Percentiles rank a stretch among this genome's conserved stretches.
phyloP scores from a whole-genome alignment of 139 green algal genomes.

The Coelastrella sp. region DNA sequence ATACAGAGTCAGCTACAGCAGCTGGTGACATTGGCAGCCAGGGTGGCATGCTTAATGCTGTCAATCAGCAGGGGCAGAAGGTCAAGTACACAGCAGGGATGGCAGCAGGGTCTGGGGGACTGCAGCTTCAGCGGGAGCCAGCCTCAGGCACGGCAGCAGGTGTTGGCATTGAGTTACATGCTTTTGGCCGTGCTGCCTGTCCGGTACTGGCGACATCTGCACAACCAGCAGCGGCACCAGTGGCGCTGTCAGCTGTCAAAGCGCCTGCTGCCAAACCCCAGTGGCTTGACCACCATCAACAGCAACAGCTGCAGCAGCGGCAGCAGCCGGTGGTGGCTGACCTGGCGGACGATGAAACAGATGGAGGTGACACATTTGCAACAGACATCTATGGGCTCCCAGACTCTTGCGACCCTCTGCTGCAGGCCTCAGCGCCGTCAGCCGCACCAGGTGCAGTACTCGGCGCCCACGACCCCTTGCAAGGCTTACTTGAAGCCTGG shows the following conservation, averaged over 20 bases:
- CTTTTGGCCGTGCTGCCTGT: not conserved
- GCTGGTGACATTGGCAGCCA: not conserved
- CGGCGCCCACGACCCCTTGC: not conserved
- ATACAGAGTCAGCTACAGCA: not conserved
- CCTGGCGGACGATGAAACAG: not conserved
- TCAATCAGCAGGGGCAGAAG: no score
- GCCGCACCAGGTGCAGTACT: not conserved
- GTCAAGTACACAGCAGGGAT: no score
- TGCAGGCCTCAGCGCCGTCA: not conserved
- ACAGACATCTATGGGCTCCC: not conserved
- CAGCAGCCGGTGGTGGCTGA: not conserved
- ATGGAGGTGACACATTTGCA: not conserved
- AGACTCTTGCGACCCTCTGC: not conserved
- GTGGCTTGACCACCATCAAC: not conserved
- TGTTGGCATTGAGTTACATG: constrained; percentile 21
- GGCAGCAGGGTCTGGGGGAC: no score
- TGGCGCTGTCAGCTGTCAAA: not conserved
- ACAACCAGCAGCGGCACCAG: not conserved
- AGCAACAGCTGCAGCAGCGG: not conserved
- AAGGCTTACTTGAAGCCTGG: not conserved
- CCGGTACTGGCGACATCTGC: not conserved
- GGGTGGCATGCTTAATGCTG: no score
- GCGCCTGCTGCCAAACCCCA: not conserved
- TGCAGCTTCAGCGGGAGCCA: no score
- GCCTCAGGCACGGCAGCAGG: not conserved